Base-by-base conservation (phyloP, 805 yeast species). In the Saccharomycopsis sp. region DNA sequence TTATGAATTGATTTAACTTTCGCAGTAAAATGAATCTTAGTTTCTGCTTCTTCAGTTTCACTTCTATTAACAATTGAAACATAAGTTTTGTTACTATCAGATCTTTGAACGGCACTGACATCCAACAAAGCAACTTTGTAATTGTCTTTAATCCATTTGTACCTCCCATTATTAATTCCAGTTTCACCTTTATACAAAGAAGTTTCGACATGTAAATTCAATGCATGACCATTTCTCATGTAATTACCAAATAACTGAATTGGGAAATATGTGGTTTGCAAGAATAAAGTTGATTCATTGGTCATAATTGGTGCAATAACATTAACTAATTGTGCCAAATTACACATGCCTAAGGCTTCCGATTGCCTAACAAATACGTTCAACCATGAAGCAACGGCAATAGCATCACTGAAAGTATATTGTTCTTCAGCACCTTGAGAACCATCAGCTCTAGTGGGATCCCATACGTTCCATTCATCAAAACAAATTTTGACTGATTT, bases 391-490 rank as follows among this genome's bases (percentile, higher is more conserved):
- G 62, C 63, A 24, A 62, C 62, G 2, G 65, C 65, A 17, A 62
- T 38, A 3, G 65, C 62, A 50, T 62, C 66, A 17, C 61, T 44
- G 13, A 62, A 51, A 16, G 55, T 55, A 39, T 62, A 62, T 33
- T 54, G 49, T 39, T 60, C 63, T 49, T 61, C 66, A 23, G 60
- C 63, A 9, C 66, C 66, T n/a, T 47, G 33, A 9, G 51, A 33
- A 9, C 61, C 64, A 33, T 53, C 61, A 13, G 63, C 63, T 51
- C 61, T 51, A 19, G 43, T 40, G 4, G 63, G 59, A 47, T 62
- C 66, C 66, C 66, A 62, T 17, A 62, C 65, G 36, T 62, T 62
- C 66, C 66, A 62, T 48, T 62, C 66, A 49, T 62, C 66, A 46
- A 60, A 62, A 41, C 61, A 56, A 24, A 62, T 59, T 43, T 54